phyloP scores from a whole-genome alignment of 768 basidiomycete genomes.

The Amylocystis lapponica region DNA sequence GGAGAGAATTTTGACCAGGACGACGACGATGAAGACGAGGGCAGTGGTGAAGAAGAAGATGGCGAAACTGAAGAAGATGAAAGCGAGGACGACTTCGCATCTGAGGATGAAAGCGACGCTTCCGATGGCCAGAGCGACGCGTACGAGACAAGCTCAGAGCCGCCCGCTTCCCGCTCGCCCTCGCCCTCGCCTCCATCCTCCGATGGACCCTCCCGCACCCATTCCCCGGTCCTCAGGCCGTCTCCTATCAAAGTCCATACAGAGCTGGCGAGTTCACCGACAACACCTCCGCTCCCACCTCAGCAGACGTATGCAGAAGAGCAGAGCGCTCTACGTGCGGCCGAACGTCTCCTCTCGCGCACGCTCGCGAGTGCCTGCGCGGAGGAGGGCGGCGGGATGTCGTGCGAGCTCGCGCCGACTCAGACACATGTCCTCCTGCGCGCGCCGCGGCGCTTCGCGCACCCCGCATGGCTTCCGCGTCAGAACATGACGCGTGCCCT shows the following conservation, averaged over 20 bases:
- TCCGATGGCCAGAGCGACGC: slow-evolving; percentile 8
- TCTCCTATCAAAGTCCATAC: background rate
- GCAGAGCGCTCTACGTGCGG: slow-evolving; percentile 21
- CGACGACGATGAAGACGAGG: slow-evolving; percentile 10
- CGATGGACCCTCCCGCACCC: slow-evolving; percentile 4
- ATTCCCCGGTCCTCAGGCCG: background rate
- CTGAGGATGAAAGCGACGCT: slow-evolving; percentile 5
- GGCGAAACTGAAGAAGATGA: slow-evolving; percentile 6
- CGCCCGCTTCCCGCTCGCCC: slow-evolving; percentile 24
- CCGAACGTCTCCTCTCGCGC: slow-evolving; percentile 34
- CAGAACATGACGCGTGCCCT: slow-evolving; percentile 36
- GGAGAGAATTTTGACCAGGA: slow-evolving; percentile 5
- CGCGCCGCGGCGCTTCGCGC: slow-evolving; percentile 41
- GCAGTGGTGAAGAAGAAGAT: slow-evolving; percentile 7
- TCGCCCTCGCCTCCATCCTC: slow-evolving; percentile 18
- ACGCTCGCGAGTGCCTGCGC: slow-evolving; percentile 39
- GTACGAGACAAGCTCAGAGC: slow-evolving; percentile 14
- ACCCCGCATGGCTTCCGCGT: slow-evolving; percentile 42
- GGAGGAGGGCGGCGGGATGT: slow-evolving; percentile 37
- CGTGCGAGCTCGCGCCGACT: slow-evolving; percentile 40
- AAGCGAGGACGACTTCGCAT: slow-evolving; percentile 10
- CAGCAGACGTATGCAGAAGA: slow-evolving; percentile 25
- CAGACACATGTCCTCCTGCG: slow-evolving; percentile 42
- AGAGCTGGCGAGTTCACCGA: background rate
- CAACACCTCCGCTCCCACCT: background rate